Conservation (phyloP, 2,329 filamentous ascomycete species). For the Xylariaceae sp. region DNA sequence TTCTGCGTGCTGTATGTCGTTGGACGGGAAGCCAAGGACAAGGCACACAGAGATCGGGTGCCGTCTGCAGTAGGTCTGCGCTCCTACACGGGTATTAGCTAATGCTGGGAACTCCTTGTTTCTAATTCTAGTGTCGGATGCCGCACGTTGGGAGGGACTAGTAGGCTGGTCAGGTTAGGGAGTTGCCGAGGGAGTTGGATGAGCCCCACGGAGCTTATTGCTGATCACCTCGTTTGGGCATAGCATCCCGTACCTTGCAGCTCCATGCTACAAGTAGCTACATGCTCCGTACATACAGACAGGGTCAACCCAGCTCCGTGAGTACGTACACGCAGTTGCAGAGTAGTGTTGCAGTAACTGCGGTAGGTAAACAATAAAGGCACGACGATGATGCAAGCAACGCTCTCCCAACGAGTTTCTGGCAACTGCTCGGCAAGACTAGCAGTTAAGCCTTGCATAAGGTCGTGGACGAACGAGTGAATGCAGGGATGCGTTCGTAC, state of each 20-base stretch:
- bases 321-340: not conserved
- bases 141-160: not conserved
- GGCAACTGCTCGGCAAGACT: not conserved
- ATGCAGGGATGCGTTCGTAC: not conserved
- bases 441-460: not conserved
- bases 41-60: no score
- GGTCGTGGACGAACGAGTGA: not conserved
- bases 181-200: not conserved
- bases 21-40: no score
- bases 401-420: not conserved
- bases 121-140: not conserved
- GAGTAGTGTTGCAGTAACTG: no score
- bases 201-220: not conserved
- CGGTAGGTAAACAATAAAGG: not conserved
- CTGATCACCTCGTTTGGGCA: not conserved
- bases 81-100: not conserved
- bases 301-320: not conserved
- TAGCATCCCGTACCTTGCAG: constrained; percentile 6
- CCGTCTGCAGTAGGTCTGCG: no score
- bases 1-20: not conserved
- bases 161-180: not conserved
- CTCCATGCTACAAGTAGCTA: not conserved
- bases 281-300: not conserved
- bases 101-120: not conserved
- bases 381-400: not conserved